Evolutionary conservation across 2,329 filamentous ascomycete genomes (phyloP).

Genomic region (Huntiella decipiens): DNA sequence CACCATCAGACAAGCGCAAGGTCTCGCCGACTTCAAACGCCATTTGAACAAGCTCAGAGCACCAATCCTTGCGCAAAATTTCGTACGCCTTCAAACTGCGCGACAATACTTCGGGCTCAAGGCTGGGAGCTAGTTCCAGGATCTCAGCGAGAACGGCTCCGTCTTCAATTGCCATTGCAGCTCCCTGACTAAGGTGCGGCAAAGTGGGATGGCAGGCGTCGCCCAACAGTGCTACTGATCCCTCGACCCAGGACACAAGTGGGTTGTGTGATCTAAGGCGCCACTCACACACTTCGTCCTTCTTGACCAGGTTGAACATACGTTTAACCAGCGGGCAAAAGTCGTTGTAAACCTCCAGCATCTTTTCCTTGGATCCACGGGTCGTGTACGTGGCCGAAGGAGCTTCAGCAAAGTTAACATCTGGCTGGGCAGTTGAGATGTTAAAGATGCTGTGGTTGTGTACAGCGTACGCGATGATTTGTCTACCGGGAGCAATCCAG

Average conservation of each 20-base stretch:
- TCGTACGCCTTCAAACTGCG: constrained; percentile 36
- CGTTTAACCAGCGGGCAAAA: constrained; percentile 40
- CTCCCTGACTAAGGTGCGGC: constrained; percentile 47
- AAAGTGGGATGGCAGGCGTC: constrained; percentile 51
- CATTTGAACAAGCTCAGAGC: constrained; percentile 31
- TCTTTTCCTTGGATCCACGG: constrained; percentile 37
- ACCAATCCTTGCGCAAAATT: constrained; percentile 35
- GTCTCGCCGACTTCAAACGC: constrained; percentile 33
- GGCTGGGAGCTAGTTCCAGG: constrained; percentile 22
- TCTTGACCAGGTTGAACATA: constrained; percentile 40
- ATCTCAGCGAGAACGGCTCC: constrained; percentile 39
- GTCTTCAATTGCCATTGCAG: constrained; percentile 50
- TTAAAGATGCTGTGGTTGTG: constrained; percentile 47
- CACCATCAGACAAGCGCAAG: constrained; percentile 38
- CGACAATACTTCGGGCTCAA: constrained; percentile 22
- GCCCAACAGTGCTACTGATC: constrained; percentile 37
- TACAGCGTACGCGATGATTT: constrained; percentile 65
- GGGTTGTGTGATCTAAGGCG: constrained; percentile 38
- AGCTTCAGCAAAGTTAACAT: constrained; percentile 38
- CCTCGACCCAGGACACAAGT: constrained; percentile 38
- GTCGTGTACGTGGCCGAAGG: constrained; percentile 43
- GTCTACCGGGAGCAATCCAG: constrained; percentile 57
- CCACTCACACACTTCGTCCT: constrained; percentile 47
- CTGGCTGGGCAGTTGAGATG: constrained; percentile 42
- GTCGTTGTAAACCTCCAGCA: constrained; percentile 41